Percentiles rank a stretch among this genome's conserved stretches.
phyloP scores from a whole-genome alignment of 2,329 filamentous ascomycete genomes.

The Leptographium flavum region DNA sequence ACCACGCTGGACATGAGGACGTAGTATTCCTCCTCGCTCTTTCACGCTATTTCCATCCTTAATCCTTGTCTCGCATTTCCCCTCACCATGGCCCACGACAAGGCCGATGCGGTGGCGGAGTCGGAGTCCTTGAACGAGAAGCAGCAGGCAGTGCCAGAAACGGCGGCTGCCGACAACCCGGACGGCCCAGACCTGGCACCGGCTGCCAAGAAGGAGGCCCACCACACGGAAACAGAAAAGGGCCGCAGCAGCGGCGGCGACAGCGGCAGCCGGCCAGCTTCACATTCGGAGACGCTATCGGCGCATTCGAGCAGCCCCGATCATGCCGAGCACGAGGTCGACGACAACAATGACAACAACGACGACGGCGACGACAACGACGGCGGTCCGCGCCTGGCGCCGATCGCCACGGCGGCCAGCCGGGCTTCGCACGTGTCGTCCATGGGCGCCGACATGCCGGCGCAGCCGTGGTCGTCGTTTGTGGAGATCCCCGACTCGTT shows the following conservation, averaged over 20 bases:
- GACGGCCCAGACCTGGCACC: no score
- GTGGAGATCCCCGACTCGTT: constrained; percentile 33
- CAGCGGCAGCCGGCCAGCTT: neutral
- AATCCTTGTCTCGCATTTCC: no score
- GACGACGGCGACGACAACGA: neutral
- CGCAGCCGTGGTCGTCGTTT: constrained; percentile 16
- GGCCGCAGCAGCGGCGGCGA: neutral
- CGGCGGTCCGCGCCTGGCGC: neutral
- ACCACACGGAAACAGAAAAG: neutral
- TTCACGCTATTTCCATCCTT: no score
- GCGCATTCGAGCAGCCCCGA: neutral
- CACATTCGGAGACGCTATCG: neutral
- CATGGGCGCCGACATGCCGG: constrained; percentile 14
- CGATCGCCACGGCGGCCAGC: constrained; percentile 1
- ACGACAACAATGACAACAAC: neutral
- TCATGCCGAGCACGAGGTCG: neutral
- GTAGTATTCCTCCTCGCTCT: no score
- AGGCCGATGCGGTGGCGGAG: neutral
- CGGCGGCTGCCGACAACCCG: no score
- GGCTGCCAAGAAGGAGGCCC: no score
- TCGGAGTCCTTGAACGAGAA: neutral
- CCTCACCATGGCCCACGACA: neutral
- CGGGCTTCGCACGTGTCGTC: constrained; percentile 12
- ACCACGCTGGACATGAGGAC: no score
- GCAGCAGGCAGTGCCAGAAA: no score